Evolutionary conservation across 2,329 filamentous ascomycete species (phyloP).

Genomic region (Alternaria conjuncta): DNA sequence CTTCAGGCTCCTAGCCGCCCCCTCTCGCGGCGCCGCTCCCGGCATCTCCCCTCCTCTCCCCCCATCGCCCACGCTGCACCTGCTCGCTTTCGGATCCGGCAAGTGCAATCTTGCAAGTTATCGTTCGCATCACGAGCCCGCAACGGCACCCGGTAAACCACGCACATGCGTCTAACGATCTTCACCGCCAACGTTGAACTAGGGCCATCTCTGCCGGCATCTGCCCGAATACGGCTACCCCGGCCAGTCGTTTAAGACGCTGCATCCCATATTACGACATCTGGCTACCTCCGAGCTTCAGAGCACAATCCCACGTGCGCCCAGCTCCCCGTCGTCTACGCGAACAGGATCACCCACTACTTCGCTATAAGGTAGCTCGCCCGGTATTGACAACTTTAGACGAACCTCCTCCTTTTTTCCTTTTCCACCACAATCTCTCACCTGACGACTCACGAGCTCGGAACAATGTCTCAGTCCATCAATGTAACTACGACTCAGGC

Average conservation of each 20-base stretch:
- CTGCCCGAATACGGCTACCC: conserved; percentile 13
- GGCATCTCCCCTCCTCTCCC: background rate
- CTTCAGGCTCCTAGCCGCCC: background rate
- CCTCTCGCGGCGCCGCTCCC: background rate
- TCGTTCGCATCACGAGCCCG: conserved; percentile 3
- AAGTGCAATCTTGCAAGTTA: conserved; percentile 25
- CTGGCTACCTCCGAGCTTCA: conserved; percentile 1
- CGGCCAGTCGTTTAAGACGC: conserved; percentile 7
- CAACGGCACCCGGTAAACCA: conserved; percentile 4
- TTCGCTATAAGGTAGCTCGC: conserved; percentile 9
- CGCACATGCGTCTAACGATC: conserved; percentile 15
- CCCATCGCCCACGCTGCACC: background rate
- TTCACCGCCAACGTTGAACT: conserved; percentile 16
- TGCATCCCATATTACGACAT: conserved; percentile 13
- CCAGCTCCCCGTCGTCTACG: conserved; percentile 4
- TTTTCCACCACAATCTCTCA: background rate
- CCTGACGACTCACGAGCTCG: background rate
- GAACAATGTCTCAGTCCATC: conserved; percentile 21
- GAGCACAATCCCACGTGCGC: conserved; percentile 12
- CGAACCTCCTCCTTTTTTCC: background rate
- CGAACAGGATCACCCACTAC: conserved; percentile 15
- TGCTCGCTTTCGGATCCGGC: conserved; percentile 5
- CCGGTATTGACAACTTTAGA: conserved; percentile 7
- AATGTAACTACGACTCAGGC: conserved; percentile 45
- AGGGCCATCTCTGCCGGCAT: conserved; percentile 4